Evolutionary conservation across 139 green algal genomes (phyloP).

Genomic region (Prasinococcaceae sp.): DNA sequence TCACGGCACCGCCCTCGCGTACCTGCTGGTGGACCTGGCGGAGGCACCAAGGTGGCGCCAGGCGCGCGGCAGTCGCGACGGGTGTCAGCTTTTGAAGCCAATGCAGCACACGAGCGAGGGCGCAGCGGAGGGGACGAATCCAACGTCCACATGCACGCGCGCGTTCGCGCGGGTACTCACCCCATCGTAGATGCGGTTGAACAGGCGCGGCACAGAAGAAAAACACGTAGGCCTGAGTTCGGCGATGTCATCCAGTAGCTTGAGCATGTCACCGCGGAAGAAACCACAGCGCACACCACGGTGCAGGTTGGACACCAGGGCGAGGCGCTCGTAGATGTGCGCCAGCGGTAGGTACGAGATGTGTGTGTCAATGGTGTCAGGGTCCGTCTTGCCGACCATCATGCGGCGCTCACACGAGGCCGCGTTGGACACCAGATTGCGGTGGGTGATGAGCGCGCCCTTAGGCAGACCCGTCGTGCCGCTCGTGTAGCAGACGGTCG

Average conservation of each 20-base stretch:
- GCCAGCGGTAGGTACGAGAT: constrained; percentile 35
- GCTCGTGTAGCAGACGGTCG: constrained; percentile 92
- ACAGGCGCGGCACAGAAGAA: constrained; percentile 77
- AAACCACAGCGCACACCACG: too few species aligned
- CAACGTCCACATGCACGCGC: too few species aligned
- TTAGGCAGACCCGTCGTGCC: constrained; percentile 35
- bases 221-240: constrained; percentile 61
- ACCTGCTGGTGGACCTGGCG: too few species aligned
- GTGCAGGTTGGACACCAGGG: constrained; percentile 17
- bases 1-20: too few species aligned
- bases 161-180: too few species aligned
- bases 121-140: too few species aligned
- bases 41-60: too few species aligned
- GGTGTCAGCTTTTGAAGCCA: too few species aligned
- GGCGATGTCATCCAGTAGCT: constrained; percentile 34
- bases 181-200: constrained; percentile 94
- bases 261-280: constrained; percentile 20
- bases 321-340: constrained; percentile 38
- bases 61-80: too few species aligned
- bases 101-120: too few species aligned
- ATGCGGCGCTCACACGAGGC: too few species aligned
- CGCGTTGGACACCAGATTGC: constrained; percentile 27
- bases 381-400: constrained; percentile 4
- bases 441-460: constrained; percentile 31
- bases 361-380: constrained; percentile 9